Conservation (phyloP, 179 eudicot species). For the Corrigiola litoralis region DNA sequence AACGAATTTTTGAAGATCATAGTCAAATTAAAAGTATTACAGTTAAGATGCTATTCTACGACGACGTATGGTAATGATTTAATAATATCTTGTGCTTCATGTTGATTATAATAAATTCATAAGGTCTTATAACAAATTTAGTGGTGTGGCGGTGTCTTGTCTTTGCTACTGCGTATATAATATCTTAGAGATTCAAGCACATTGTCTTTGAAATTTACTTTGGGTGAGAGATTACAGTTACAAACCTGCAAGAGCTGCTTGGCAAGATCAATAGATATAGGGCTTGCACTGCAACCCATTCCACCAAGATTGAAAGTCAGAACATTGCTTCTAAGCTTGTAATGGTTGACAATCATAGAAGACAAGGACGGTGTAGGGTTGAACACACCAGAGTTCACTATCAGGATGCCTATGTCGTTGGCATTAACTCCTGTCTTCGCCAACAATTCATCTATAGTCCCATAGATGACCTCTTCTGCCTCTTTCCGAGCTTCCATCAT, state of each 20-base stretch:
- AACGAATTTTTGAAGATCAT: too few relatives aligned
- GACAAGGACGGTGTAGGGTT: slow-evolving; percentile 38
- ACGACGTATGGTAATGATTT: too few relatives aligned
- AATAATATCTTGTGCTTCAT: too few relatives aligned
- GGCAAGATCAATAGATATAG: slow-evolving; percentile 39
- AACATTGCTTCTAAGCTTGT: slow-evolving; percentile 36
- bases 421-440: slow-evolving; percentile 32
- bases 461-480: slow-evolving; percentile 33
- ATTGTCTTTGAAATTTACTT: too few relatives aligned
- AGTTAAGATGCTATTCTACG: too few relatives aligned
- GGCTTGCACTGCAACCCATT: slow-evolving; percentile 42
- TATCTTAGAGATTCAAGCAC: too few relatives aligned
- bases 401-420: slow-evolving; percentile 32
- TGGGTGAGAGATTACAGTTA: neutral
- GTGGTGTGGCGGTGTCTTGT: too few relatives aligned
- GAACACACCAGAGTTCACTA: slow-evolving; percentile 35
- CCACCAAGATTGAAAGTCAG: slow-evolving; percentile 41
- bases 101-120: too few relatives aligned
- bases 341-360: slow-evolving; percentile 39
- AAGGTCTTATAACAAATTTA: too few relatives aligned
- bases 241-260: slow-evolving; percentile 32
- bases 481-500: slow-evolving; percentile 34
- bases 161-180: neutral
- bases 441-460: slow-evolving; percentile 34
- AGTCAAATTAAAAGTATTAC: too few relatives aligned